Evolutionary conservation across 495 filamentous ascomycete genomes (phyloP).

Genomic region (Hypoxylon fragiforme): DNA sequence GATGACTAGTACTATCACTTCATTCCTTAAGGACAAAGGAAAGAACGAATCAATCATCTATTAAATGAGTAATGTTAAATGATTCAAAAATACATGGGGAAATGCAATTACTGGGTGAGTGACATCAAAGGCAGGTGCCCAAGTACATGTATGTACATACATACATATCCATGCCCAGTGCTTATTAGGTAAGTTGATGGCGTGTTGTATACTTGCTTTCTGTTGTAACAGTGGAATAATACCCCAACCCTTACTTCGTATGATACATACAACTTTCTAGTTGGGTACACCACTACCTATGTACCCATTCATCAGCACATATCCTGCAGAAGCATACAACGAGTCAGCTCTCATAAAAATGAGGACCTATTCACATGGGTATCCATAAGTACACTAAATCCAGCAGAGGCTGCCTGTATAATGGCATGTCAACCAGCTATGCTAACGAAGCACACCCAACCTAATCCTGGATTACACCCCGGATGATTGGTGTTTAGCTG

Average conservation of each 20-base stretch:
- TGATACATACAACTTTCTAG: too few species aligned
- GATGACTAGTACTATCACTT: constrained; percentile 3
- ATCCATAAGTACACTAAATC: not conserved
- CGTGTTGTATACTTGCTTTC: constrained; percentile 2
- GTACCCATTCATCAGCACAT: constrained; percentile 12
- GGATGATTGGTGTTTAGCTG: constrained; percentile 20
- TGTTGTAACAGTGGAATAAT: constrained; percentile 9
- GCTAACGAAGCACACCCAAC: constrained; percentile 9
- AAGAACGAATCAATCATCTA: not conserved
- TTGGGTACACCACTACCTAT: constrained; percentile 6
- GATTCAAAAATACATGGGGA: not conserved
- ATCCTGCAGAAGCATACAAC: not conserved
- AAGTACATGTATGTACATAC: too few species aligned
- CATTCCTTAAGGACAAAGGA: constrained; percentile 3
- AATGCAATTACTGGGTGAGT: constrained; percentile 9
- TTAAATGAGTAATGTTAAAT: not conserved
- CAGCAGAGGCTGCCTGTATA: constrained; percentile 6
- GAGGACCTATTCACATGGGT: constrained; percentile 15
- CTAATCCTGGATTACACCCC: constrained; percentile 10
- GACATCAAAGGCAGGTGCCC: constrained; percentile 16
- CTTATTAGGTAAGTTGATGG: too few species aligned
- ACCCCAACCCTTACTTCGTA: constrained; percentile 23
- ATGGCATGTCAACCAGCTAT: constrained; percentile 9
- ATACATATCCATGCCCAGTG: too few species aligned
- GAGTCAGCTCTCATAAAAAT: constrained; percentile 14